Evolutionary conservation across 2,329 filamentous ascomycete species (phyloP), one percentile per base, ranked within the genome.

Genomic region (Verticillium dahliae): DNA sequence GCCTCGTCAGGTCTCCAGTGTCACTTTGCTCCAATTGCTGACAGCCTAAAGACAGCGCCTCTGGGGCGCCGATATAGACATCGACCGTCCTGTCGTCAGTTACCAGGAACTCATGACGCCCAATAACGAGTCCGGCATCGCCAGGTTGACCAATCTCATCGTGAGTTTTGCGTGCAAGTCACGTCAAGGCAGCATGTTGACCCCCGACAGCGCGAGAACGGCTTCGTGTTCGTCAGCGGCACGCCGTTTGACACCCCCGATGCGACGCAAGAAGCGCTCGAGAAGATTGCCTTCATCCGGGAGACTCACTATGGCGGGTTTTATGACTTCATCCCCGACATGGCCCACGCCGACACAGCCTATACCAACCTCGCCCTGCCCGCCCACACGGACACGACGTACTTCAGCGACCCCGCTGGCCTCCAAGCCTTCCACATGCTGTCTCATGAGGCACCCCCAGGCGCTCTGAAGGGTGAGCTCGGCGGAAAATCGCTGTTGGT

Each of bases 401-500:
- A 99, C 75, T 98, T 98, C 76, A 92, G 87, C 27, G 94, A 98
- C 65, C 94, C 95, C 0, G 88, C 91, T 2, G 92, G 94, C 10
- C 82, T 99, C 38, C 95, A 99, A 73, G 87, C 95, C 33, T 96
- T 99, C 74, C 95, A 99, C 71, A 80, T 97, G 56, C 83, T 98
- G 34, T 95, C 91, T 0, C 91, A 96, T 73, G 89, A 87, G 7
- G 76, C 81, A 2, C 83, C 86, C 27, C 73, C 74, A 3, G 67
- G 69, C 1, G 69, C 69, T n/a, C 65, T 62, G 15, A 61, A 65
- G 6, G 70, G 72, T 1, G 61, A 63, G 37, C 67, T 80, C 2
- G 95, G 94, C 10, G 95, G 95, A 6, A 81, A 86, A 59, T 93
- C 89, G 0, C 80, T 96, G 0, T 85, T 99, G 1, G 90, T 97